Evolutionary conservation across 805 yeast genomes (phyloP).

Genomic region (Yamadazyma akitaensis): DNA sequence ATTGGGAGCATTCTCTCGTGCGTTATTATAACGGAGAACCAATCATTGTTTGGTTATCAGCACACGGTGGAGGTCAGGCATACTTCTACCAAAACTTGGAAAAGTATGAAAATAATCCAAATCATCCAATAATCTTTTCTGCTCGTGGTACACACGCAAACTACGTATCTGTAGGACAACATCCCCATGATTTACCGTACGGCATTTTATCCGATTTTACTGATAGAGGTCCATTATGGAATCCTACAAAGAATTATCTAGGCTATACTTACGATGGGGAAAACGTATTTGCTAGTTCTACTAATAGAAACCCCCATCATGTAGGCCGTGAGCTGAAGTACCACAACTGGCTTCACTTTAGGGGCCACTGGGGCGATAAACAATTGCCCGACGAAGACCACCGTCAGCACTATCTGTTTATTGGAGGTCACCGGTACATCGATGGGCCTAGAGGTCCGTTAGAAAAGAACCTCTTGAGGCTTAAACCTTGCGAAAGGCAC

Average conservation of each 20-base stretch:
- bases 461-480: constrained; percentile 66
- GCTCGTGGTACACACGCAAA: constrained; percentile 98
- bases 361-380: constrained; percentile 91
- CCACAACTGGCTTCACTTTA: constrained; percentile 75
- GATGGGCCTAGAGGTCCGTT: constrained; percentile 95
- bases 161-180: constrained; percentile 94
- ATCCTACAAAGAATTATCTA: constrained; percentile 76
- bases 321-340: constrained; percentile 51
- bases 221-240: constrained; percentile 95
- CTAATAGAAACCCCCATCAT: constrained; percentile 41
- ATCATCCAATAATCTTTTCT: constrained; percentile 73
- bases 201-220: constrained; percentile 89
- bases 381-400: constrained; percentile 64
- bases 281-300: constrained; percentile 39
- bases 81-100: constrained; percentile 76
- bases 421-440: constrained; percentile 80
- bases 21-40: constrained; percentile 82
- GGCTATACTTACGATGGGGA: constrained; percentile 78
- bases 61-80: constrained; percentile 97
- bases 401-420: constrained; percentile 82
- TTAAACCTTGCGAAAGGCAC: constrained; percentile 72
- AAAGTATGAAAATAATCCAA: constrained; percentile 44
- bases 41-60: constrained; percentile 89
- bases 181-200: constrained; percentile 92
- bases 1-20: constrained; percentile 94